These are phyloP conservation scores for Bacidia rubella DNA, from an alignment of 495 filamentous ascomycete genomes.

Conservation along the genomic window DNA sequence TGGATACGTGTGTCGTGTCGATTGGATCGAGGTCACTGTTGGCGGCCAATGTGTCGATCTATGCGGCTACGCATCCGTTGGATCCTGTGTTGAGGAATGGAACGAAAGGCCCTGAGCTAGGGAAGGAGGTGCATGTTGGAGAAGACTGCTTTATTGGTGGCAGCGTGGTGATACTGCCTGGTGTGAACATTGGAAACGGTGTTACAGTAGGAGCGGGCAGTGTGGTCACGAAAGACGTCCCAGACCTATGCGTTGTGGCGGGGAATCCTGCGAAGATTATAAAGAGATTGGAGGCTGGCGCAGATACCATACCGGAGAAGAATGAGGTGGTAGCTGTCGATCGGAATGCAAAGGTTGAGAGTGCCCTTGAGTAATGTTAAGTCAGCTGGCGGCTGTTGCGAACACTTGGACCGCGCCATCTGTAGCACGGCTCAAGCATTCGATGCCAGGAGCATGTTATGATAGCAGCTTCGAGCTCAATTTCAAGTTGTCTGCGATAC, in stretches of 20 bases:
- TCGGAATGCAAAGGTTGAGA: no score
- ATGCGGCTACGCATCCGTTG: constrained; percentile 59
- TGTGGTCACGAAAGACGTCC: constrained; percentile 75
- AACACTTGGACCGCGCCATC: no score
- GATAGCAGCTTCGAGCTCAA: no score
- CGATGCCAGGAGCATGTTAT: no score
- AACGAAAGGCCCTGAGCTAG: constrained; percentile 57
- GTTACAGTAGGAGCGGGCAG: constrained; percentile 71
- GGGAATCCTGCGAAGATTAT: constrained; percentile 54
- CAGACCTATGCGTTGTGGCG: constrained; percentile 40
- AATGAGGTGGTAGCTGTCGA: no score
- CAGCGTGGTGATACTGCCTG: constrained; percentile 58
- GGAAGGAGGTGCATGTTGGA: constrained; percentile 61
- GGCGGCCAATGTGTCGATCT: constrained; percentile 64
- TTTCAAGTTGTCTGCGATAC: no score
- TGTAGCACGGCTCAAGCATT: no score
- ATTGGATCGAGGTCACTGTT: constrained; percentile 70
- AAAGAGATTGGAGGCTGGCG: constrained; percentile 26
- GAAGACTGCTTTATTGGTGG: constrained; percentile 89
- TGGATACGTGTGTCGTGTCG: constrained; percentile 66
- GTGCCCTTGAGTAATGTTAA: no score
- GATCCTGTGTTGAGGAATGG: constrained; percentile 64
- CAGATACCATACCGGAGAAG: not conserved
- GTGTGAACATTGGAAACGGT: constrained; percentile 70
- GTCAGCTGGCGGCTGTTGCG: no score